phyloP scores from a whole-genome alignment of 441 rosid species.

The Pelargonium citronellum region DNA sequence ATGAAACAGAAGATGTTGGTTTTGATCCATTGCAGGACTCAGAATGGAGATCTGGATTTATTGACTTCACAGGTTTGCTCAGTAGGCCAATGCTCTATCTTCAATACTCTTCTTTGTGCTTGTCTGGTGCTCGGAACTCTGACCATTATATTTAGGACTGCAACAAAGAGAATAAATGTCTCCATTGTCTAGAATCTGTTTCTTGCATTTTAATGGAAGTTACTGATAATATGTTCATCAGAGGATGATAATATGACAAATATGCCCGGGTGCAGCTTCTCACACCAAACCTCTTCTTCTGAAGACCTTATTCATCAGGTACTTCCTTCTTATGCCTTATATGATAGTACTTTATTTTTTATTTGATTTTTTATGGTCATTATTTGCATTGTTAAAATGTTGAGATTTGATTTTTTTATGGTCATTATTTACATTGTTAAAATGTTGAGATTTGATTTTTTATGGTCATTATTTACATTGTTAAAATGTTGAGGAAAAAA shows the following conservation, averaged over 20 bases:
- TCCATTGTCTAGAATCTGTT: constrained; percentile 14
- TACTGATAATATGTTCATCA: constrained; percentile 29
- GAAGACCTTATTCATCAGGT: constrained; percentile 35
- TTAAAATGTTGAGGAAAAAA: background rate
- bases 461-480: background rate
- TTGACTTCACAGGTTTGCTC: constrained; percentile 21
- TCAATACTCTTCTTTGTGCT: constrained; percentile 6
- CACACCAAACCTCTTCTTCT: constrained; percentile 18
- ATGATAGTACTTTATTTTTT: background rate
- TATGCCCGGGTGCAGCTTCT: constrained; percentile 24
- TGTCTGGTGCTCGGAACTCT: constrained; percentile 13
- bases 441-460: background rate
- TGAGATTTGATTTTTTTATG: background rate
- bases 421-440: background rate
- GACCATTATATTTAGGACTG: constrained; percentile 3
- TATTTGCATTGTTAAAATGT: background rate
- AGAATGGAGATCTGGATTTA: constrained; percentile 27
- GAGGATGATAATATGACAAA: constrained; percentile 30
- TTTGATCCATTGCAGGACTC: constrained; percentile 26
- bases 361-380: background rate
- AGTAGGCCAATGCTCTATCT: constrained; percentile 28
- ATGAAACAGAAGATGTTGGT: constrained; percentile 23
- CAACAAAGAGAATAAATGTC: background rate
- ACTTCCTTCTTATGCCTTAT: constrained; percentile 16
- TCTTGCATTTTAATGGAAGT: constrained; percentile 19